Evolutionary conservation across 495 filamentous ascomycete genomes (phyloP).

Genomic region (Darksidea phi): DNA sequence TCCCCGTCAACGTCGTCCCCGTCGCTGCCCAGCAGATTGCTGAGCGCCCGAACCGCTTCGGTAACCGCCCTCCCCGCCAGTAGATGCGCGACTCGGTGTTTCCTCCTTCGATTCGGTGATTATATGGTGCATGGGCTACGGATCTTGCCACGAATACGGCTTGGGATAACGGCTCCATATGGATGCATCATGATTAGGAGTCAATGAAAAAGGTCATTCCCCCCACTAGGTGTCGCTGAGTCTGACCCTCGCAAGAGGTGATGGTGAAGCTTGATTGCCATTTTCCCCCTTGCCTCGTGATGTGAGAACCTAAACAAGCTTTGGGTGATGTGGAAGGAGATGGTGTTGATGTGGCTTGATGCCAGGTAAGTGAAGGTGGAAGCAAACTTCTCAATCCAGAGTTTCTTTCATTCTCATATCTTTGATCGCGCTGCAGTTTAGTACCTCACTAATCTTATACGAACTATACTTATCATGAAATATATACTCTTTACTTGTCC

Average conservation of each 20-base stretch:
- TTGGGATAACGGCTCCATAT: background rate
- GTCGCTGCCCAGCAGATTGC: conserved; percentile 82
- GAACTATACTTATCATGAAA: too few relatives aligned
- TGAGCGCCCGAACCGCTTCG: conserved; percentile 73
- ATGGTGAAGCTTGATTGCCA: conserved; percentile 93
- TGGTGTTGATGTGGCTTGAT: background rate
- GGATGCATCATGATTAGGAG: conserved; percentile 16
- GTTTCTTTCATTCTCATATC: too few relatives aligned
- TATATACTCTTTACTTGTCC: too few relatives aligned
- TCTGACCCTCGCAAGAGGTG: conserved; percentile 48
- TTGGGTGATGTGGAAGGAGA: background rate
- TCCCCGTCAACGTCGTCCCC: conserved; percentile 89
- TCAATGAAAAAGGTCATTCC: conserved; percentile 44
- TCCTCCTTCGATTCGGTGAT: conserved; percentile 40
- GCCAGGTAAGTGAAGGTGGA: background rate
- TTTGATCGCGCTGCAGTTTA: too few relatives aligned
- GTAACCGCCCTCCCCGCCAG: conserved; percentile 51
- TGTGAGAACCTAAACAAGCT: background rate
- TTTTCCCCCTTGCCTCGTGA: conserved; percentile 31
- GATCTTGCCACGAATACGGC: conserved; percentile 13
- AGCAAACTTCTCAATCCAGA: background rate
- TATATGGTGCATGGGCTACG: conserved; percentile 39
- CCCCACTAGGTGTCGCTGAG: conserved; percentile 87
- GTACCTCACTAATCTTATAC: too few relatives aligned
- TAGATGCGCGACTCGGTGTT: conserved; percentile 38